These are phyloP conservation scores for Colletotrichum lini DNA, from an alignment of 2,329 filamentous ascomycete genomes.

Conservation along the genomic window DNA sequence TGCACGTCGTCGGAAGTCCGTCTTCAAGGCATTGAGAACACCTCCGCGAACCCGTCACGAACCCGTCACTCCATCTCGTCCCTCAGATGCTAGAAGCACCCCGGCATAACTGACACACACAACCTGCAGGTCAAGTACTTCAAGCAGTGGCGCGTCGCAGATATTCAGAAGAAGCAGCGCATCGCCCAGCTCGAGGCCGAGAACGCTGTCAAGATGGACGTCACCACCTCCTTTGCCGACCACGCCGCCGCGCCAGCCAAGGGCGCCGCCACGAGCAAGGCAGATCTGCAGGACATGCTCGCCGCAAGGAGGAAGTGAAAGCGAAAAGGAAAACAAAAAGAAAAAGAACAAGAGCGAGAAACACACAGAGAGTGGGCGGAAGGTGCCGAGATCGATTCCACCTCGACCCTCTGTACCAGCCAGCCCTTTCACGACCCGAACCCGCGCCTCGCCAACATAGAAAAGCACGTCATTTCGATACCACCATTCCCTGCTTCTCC, in stretches of 20 bases:
- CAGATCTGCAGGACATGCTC: slow-evolving; percentile 57
- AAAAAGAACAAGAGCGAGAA: slow-evolving; percentile 45
- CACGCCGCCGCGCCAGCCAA: slow-evolving; percentile 43
- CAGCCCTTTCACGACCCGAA: neutral
- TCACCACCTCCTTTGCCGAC: slow-evolving; percentile 53
- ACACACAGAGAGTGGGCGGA: neutral
- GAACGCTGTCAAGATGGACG: slow-evolving; percentile 75
- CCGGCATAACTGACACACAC: neutral
- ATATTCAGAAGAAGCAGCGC: slow-evolving; percentile 86
- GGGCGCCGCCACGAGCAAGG: slow-evolving; percentile 48
- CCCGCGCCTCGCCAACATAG: too few relatives aligned
- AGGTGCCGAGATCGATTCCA: too few relatives aligned
- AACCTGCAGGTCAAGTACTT: slow-evolving; percentile 89
- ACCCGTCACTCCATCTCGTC: too few relatives aligned
- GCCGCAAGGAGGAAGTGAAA: slow-evolving; percentile 44
- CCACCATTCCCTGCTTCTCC: slow-evolving; percentile 10
- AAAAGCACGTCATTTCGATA: slow-evolving; percentile 22
- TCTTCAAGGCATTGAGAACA: too few relatives aligned
- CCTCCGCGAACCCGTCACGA: too few relatives aligned
- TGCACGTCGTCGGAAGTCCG: too few relatives aligned
- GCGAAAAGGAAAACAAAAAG: slow-evolving; percentile 44
- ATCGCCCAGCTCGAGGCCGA: slow-evolving; percentile 82
- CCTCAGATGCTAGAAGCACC: neutral
- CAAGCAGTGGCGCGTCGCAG: slow-evolving; percentile 95
- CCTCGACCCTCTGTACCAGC: neutral